A percentile compares a stretch with the other conserved stretches of the same genome.
Conservation (phyloP, 768 basidiomycete genomes). For the Trametes coccinea region DNA sequence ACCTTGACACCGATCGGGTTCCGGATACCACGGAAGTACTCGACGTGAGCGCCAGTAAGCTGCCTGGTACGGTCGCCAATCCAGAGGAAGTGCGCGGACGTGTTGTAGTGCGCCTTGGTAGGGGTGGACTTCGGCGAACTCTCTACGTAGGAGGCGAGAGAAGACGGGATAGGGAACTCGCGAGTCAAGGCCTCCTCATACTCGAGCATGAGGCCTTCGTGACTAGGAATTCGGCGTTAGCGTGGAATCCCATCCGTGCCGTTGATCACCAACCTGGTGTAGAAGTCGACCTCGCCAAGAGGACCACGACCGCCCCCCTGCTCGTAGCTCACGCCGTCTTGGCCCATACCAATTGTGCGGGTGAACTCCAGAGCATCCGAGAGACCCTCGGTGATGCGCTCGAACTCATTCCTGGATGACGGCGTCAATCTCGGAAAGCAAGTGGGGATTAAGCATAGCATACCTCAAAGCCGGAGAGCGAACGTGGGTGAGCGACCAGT, state of each 20-base stretch:
- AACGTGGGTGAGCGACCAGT: constrained; percentile 93
- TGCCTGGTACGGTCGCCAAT: constrained; percentile 96
- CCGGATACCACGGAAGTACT: constrained; percentile 89
- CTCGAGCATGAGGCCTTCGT: constrained; percentile 90
- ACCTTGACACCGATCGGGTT: constrained; percentile 97
- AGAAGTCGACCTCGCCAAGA: constrained; percentile 90
- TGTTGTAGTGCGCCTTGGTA: constrained; percentile 69
- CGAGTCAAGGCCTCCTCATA: constrained; percentile 94
- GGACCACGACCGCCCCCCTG: constrained; percentile 68
- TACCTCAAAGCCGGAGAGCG: constrained; percentile 76
- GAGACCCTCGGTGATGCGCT: constrained; percentile 78
- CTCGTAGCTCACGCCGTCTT: constrained; percentile 59
- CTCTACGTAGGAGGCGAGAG: constrained; percentile 20
- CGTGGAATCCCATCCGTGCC: not conserved
- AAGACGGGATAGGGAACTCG: constrained; percentile 46
- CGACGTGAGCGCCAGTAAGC: constrained; percentile 89
- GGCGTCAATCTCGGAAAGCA: not conserved
- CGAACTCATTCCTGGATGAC: constrained; percentile 68
- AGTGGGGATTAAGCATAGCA: constrained; percentile 24
- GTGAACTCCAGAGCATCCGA: constrained; percentile 94
- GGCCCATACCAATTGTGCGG: constrained; percentile 74
- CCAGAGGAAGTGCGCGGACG: constrained; percentile 94
- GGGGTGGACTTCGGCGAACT: constrained; percentile 9
- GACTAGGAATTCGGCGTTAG: constrained; percentile 44
- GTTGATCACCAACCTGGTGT: constrained; percentile 64